These are phyloP conservation scores for Calocybe cyanea DNA, from an alignment of 768 basidiomycete species.

Conservation along the genomic window DNA sequence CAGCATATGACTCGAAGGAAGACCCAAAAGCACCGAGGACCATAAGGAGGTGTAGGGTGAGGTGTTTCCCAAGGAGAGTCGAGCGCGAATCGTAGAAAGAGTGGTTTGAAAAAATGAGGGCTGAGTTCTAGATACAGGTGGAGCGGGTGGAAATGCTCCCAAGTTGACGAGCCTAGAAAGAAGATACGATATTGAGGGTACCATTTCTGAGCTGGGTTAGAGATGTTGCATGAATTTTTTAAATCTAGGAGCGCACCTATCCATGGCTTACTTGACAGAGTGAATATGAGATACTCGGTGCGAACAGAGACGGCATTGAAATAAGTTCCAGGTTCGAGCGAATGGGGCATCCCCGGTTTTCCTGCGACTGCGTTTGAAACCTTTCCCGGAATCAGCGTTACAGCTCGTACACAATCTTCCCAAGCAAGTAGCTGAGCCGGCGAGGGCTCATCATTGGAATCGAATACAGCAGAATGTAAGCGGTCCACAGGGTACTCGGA, in stretches of 20 bases:
- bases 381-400: constrained; percentile 69
- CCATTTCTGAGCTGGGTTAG: constrained; percentile 27
- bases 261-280: constrained; percentile 32
- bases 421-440: constrained; percentile 43
- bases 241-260: constrained; percentile 36
- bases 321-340: constrained; percentile 55
- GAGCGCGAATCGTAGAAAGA: constrained; percentile 44
- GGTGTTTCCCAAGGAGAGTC: constrained; percentile 24
- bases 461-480: constrained; percentile 52
- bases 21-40: constrained; percentile 38
- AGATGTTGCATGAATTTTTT: constrained; percentile 5
- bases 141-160: constrained; percentile 57
- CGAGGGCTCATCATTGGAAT: constrained; percentile 14
- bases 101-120: constrained; percentile 65
- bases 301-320: constrained; percentile 50
- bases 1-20: constrained; percentile 49
- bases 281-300: constrained; percentile 46
- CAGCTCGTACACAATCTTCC: constrained; percentile 72
- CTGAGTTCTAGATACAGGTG: constrained; percentile 51
- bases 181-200: constrained; percentile 47
- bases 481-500: constrained; percentile 67
- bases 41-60: constrained; percentile 46
- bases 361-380: constrained; percentile 67
- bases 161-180: constrained; percentile 64
- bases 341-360: constrained; percentile 35